Evolutionary conservation across 345 rosid genomes (phyloP), one percentile per base, ranked within the genome.

Genomic region (Barbarea vulgaris): DNA sequence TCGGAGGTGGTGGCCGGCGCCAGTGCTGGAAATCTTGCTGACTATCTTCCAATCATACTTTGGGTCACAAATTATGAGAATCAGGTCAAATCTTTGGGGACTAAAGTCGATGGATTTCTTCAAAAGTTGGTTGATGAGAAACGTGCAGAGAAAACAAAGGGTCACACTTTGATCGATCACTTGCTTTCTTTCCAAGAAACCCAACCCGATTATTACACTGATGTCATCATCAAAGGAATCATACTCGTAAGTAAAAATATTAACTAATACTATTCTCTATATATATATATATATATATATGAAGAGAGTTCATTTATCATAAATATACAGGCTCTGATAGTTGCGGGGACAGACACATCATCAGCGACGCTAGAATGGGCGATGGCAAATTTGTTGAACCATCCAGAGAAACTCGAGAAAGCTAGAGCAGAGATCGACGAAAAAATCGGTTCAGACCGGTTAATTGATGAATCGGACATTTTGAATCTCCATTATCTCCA

Each of bases 161-260:
- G 30, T 19, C 71, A 80, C n/a, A 81, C 73, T 1, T 68, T 85
- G 85, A 82, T 91, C 17, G 56, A 80, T 73, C 91, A 84, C 48
- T 58, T 91, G 18, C 88, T 91, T 65, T 66, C 81, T 21, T 50
- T 83, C 69, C 92, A 87, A 58, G 69, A 82, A 48, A 78, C 75
- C 1, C 76, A 86, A 21, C 88, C 92, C 0, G 81, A 82, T 6
- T 80, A 81, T 68, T 83, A 86, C 33, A 63, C 76, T 0, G 90
- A 91, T 70, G 60, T 73, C 12, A 81, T 68, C 24, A 87, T 88
- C 71, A 87, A 88, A 81, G 91, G 88, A 19, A 64, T 84, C 28
- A 36, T 79, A 14, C 3, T 75, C 31, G 86, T 83, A 41, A 64
- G 84, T 69, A 7, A 19, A 17, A 19, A 17, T 2, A 15, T 18